Conservation (phyloP, 2,329 filamentous ascomycete species). For the Orbilia blumenaviensis region DNA sequence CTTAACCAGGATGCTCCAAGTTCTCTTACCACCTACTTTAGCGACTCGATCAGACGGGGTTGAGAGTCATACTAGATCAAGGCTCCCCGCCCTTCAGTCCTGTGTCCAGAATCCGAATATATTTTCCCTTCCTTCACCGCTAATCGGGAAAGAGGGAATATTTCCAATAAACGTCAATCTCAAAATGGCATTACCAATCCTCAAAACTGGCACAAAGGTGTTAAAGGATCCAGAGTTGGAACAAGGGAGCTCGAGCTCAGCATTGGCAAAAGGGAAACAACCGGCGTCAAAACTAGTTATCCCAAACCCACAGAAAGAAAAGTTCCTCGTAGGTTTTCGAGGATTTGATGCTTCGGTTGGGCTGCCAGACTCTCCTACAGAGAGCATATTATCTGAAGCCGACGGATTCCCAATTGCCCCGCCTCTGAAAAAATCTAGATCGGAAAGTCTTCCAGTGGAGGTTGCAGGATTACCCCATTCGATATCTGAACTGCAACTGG, state of each 20-base stretch:
- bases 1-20: slow-evolving; percentile 42
- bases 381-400: slow-evolving; percentile 22
- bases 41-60: slow-evolving; percentile 4
- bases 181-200: slow-evolving; percentile 43
- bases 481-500: slow-evolving; percentile 33
- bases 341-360: slow-evolving; percentile 46
- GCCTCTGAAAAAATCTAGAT: slow-evolving; percentile 7
- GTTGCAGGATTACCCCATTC: slow-evolving; percentile 5
- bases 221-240: slow-evolving; percentile 10
- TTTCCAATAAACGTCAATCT: slow-evolving; percentile 44
- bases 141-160: slow-evolving; percentile 14
- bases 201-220: not conserved
- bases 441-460: slow-evolving; percentile 11
- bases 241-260: not conserved
- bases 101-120: slow-evolving; percentile 35
- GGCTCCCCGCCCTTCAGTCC: slow-evolving; percentile 24
- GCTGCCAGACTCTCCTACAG: slow-evolving; percentile 37
- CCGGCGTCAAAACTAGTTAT: slow-evolving; percentile 37
- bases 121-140: slow-evolving; percentile 20
- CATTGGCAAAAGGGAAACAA: slow-evolving; percentile 13
- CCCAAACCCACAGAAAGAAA: slow-evolving; percentile 33
- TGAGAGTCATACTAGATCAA: slow-evolving; percentile 11
- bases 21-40: slow-evolving; percentile 36
- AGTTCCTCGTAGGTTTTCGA: slow-evolving; percentile 34
- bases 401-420: slow-evolving; percentile 18